Conservation (phyloP, 2,329 filamentous ascomycete genomes). For the Westerdykella ornata region DNA sequence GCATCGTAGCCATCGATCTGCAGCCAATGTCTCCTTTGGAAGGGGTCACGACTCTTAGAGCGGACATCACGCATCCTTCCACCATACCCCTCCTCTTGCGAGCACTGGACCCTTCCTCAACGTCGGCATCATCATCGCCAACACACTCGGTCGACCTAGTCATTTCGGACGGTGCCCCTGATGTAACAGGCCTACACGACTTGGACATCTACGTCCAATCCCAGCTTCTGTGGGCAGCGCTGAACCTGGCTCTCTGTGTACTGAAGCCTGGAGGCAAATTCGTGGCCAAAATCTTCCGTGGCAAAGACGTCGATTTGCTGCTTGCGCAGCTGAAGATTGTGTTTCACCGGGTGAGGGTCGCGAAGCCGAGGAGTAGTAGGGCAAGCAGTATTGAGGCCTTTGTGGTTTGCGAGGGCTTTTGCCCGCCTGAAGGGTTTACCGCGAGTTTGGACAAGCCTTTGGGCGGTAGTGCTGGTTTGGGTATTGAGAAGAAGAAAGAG, state of each 20-base stretch:
- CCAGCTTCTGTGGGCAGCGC: conserved; percentile 85
- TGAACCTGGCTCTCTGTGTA: conserved; percentile 89
- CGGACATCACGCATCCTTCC: conserved; percentile 94
- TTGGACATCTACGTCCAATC: conserved; percentile 97
- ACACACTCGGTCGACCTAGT: conserved; percentile 84
- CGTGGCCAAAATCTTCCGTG: conserved; percentile 95
- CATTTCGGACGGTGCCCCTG: conserved; percentile 88
- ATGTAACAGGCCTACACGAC: conserved; percentile 94
- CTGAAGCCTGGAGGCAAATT: conserved; percentile 90
- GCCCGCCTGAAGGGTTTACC: conserved; percentile 67
- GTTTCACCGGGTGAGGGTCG: conserved; percentile 79
- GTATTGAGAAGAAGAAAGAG: conserved; percentile 14
- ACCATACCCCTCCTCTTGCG: conserved; percentile 84
- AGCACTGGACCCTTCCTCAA: conserved; percentile 66
- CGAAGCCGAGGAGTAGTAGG: conserved; percentile 89
- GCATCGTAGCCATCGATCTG: conserved; percentile 91
- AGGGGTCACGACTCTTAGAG: conserved; percentile 84
- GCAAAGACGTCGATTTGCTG: conserved; percentile 88
- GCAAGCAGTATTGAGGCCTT: conserved; percentile 96
- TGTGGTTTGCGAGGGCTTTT: conserved; percentile 87
- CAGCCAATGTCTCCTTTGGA: conserved; percentile 93
- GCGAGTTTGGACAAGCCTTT: conserved; percentile 70
- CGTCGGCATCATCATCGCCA: conserved; percentile 42
- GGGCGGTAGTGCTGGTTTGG: conserved; percentile 54
- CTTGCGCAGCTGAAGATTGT: conserved; percentile 91